Evolutionary conservation across 2,329 filamentous ascomycete species (phyloP), one percentile per base, ranked within the genome.

Genomic region (Acephala macrosclerotiorum): DNA sequence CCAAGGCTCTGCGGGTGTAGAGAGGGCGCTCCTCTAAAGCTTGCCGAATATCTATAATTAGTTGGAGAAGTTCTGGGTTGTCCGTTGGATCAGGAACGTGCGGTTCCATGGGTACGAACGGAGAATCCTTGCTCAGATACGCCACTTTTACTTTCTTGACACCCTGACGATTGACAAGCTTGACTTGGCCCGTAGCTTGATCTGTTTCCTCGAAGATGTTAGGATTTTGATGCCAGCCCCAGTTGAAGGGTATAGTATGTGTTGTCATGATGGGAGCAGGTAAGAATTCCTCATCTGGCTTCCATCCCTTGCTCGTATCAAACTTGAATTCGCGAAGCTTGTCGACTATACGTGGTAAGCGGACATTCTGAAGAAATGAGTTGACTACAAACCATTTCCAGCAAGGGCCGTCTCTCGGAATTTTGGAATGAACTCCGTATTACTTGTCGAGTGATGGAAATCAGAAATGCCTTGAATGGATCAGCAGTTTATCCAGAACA

Each of bases 141-240:
- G 68, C 42, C 7, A 71, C 63, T 26, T 70, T 64, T 12, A 71
- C 47, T 20, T 67, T 70, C 22, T 59, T 66, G 8, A 67, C 64
- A 45, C 66, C 71, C 8, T 71, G 72, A 12, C 63, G 64, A 33
- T 75, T 76, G 20, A 73, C 61, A 12, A 76, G 69, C n/a, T 74
- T 70, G 12, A 71, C 66, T 59, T 77, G 72, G 35, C 77, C 77
- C 18, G 74, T 76, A 1, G 68, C 65, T n/a, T 65, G 67, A 51
- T 74, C 71, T 29, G 70, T 80, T 51, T 84, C 79, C 6, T 77
- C 78, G 3, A 77, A 75, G 63, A 86, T 80, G 61, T 90, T 90
- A 0, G 91, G 87, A 68, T 97, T 97, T 79, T 97, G 95, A 42
- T 91, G 90, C 79, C 96, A 97, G 68, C 89, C 89, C 78, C 90